These are phyloP conservation scores for Hortaea werneckii DNA, from an alignment of 2,329 filamentous ascomycete genomes.

Conservation along the genomic window DNA sequence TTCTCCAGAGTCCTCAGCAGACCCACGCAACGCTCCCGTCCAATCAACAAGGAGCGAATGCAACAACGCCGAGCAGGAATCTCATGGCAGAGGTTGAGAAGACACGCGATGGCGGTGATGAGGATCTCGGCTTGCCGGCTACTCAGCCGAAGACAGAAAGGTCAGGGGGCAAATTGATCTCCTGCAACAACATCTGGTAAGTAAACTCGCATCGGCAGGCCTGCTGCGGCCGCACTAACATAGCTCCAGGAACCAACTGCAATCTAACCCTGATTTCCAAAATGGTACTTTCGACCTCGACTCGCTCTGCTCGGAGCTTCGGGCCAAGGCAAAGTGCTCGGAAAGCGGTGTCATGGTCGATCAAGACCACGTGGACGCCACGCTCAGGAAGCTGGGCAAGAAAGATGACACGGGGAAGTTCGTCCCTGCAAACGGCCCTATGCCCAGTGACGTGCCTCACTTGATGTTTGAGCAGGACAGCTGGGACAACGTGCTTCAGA, in stretches of 20 bases:
- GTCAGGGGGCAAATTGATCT: constrained; percentile 51
- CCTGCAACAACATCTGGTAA: constrained; percentile 89
- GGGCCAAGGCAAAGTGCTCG: constrained; percentile 92
- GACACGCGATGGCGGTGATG: constrained; percentile 58
- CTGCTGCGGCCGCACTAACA: constrained; percentile 31
- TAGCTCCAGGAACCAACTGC: constrained; percentile 68
- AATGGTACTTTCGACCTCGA: constrained; percentile 91
- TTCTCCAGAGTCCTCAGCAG: constrained; percentile 31
- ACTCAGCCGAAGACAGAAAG: constrained; percentile 8
- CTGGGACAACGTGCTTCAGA: constrained; percentile 18
- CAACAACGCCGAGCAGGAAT: constrained; percentile 34
- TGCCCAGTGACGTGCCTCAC: constrained; percentile 2
- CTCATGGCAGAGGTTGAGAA: constrained; percentile 71
- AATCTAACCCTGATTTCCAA: constrained; percentile 77
- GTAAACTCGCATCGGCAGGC: constrained; percentile 19
- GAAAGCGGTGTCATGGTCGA: constrained; percentile 83
- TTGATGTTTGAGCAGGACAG: constrained; percentile 19
- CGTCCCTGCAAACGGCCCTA: constrained; percentile 7
- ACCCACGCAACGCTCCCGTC: constrained; percentile 9
- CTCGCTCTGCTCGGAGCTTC: constrained; percentile 79
- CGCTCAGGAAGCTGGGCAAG: constrained; percentile 35
- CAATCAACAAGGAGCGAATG: constrained; percentile 3
- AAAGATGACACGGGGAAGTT: constrained; percentile 11
- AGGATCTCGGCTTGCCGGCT: constrained; percentile 38
- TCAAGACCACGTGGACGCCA: constrained; percentile 72